Evolutionary conservation across 2,329 filamentous ascomycete species (phyloP).

Genomic region (Aspergillus chevalieri): DNA sequence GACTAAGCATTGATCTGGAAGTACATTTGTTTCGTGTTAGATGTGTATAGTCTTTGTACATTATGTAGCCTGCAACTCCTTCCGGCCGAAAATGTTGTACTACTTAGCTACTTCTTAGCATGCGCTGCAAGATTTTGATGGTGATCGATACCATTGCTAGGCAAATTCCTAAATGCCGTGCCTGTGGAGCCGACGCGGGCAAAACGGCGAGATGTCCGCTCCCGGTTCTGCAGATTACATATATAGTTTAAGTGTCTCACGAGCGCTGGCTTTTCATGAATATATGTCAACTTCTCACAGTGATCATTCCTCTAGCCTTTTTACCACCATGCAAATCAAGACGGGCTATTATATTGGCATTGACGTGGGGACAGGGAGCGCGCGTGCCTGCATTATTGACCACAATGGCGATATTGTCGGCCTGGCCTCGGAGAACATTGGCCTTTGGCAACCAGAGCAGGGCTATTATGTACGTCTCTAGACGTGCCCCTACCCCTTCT

Average conservation of each 20-base stretch:
- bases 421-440: conserved; percentile 64
- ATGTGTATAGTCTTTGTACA: no score
- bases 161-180: not conserved
- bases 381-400: conserved; percentile 88
- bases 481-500: not conserved
- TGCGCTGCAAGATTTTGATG: not conserved
- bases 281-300: no score
- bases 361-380: conserved; percentile 88
- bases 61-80: no score
- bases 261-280: no score
- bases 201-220: not conserved
- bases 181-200: not conserved
- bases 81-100: no score
- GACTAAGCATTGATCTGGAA: not conserved
- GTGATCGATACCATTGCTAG: not conserved
- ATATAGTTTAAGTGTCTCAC: not conserved
- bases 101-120: not conserved
- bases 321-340: not conserved
- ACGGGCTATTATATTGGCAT: conserved; percentile 62
- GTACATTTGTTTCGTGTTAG: no score
- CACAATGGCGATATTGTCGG: conserved; percentile 72
- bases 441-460: conserved; percentile 66
- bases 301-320: not conserved
- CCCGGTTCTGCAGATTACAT: not conserved
- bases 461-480: conserved; percentile 58